Evolutionary conservation across 768 basidiomycete genomes (phyloP).

Genomic region (Lactifluus rugatus): DNA sequence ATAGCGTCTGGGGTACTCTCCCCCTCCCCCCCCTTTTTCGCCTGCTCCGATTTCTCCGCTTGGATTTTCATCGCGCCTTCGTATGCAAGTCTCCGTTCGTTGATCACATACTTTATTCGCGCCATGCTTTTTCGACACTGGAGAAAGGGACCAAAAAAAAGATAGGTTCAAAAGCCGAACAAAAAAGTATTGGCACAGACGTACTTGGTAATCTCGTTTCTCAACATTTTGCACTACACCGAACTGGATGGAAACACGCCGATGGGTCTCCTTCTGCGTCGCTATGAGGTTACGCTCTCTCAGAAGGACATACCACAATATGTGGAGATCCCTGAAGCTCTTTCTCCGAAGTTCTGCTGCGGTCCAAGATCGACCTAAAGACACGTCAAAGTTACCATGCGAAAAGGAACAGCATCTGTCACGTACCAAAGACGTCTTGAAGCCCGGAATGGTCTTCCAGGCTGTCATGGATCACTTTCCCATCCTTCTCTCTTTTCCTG

Average conservation of each 20-base stretch:
- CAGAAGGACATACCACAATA: constrained; percentile 85
- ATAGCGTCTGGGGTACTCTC: neutral
- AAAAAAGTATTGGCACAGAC: neutral
- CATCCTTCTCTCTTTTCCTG: constrained; percentile 43
- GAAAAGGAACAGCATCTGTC: constrained; percentile 19
- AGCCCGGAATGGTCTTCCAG: constrained; percentile 28
- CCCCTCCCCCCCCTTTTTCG: neutral
- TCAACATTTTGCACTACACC: neutral
- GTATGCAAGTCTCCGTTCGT: constrained; percentile 81
- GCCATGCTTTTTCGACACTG: constrained; percentile 94
- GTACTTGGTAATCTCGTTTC: constrained; percentile 14
- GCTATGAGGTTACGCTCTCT: constrained; percentile 86
- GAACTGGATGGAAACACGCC: constrained; percentile 40
- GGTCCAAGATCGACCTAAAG: constrained; percentile 75
- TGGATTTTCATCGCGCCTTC: constrained; percentile 44
- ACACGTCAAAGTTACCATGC: neutral
- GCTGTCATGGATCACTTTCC: constrained; percentile 45
- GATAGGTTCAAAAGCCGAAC: neutral
- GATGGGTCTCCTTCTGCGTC: constrained; percentile 73
- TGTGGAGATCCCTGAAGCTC: constrained; percentile 88
- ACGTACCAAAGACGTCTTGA: constrained; percentile 30
- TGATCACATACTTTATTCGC: constrained; percentile 87
- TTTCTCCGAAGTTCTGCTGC: constrained; percentile 82
- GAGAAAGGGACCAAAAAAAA: neutral
- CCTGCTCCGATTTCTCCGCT: constrained; percentile 15